A percentile compares a stretch with the other conserved stretches of the same genome.
phyloP scores from a whole-genome alignment of 306 rosid genomes.

The Medicago arabica region DNA sequence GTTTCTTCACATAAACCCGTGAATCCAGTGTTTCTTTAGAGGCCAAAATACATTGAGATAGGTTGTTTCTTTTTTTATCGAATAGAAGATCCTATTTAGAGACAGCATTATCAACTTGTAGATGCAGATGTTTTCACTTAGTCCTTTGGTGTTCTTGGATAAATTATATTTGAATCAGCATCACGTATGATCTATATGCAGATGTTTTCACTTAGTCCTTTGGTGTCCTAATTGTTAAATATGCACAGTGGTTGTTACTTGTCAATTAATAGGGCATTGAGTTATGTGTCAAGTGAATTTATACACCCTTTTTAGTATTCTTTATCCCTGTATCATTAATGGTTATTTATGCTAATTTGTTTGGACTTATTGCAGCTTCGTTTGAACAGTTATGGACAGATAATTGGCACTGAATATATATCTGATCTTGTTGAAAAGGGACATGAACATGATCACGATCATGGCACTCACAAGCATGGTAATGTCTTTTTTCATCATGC shows the following conservation, averaged over 20 bases:
- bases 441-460: slow-evolving; percentile 36
- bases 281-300: slow-evolving; percentile 3
- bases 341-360: slow-evolving; percentile 16
- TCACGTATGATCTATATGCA: not conserved
- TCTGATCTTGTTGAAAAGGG: slow-evolving; percentile 97
- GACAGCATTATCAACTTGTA: slow-evolving; percentile 1
- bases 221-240: not conserved
- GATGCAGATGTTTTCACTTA: slow-evolving; percentile 17
- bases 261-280: not conserved
- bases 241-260: not conserved
- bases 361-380: slow-evolving; percentile 77
- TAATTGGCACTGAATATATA: slow-evolving; percentile 88
- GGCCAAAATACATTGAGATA: slow-evolving; percentile 6
- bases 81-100: slow-evolving; percentile 12
- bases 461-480: slow-evolving; percentile 65
- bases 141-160: slow-evolving; percentile 31
- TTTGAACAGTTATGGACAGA: slow-evolving; percentile 75
- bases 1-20: slow-evolving; percentile 8
- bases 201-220: no score
- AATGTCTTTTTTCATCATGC: slow-evolving; percentile 42
- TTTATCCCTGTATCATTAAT: not conserved
- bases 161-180: slow-evolving; percentile 5
- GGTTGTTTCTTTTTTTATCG: slow-evolving; percentile 11
- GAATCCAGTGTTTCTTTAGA: slow-evolving; percentile 11
- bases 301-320: not conserved